These are phyloP conservation scores for Phlyctochytrium planicorne DNA, from an alignment of 192 early-diverging fungal species.

Conservation along the genomic window DNA sequence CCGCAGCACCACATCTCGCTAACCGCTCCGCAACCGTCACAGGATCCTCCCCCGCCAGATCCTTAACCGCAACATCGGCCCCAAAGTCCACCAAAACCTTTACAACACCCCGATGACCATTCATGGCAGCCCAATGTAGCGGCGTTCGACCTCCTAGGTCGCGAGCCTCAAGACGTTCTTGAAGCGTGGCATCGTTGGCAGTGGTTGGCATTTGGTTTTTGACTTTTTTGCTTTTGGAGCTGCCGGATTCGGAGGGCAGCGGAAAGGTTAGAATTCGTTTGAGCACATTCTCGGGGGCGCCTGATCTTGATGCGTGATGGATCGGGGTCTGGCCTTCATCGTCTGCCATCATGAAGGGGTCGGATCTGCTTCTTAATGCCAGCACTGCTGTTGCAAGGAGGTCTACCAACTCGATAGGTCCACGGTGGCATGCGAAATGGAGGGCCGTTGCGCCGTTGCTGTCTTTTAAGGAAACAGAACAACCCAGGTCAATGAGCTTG, in stretches of 20 bases:
- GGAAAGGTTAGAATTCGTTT: slow-evolving; percentile 1
- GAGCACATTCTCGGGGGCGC: slow-evolving; percentile 29
- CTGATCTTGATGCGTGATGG: slow-evolving; percentile 35
- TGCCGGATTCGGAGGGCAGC: background rate
- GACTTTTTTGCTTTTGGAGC: background rate
- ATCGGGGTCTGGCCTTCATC: slow-evolving; percentile 29
- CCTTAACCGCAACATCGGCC: slow-evolving; percentile 17
- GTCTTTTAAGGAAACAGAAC: background rate
- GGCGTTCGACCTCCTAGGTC: slow-evolving; percentile 31
- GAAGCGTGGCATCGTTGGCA: background rate
- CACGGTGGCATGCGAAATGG: slow-evolving; percentile 31
- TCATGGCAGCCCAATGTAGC: slow-evolving; percentile 42
- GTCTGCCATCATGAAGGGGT: slow-evolving; percentile 17
- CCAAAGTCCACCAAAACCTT: slow-evolving; percentile 23
- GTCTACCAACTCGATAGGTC: slow-evolving; percentile 20
- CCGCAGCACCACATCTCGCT: slow-evolving; percentile 38
- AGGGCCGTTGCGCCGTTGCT: slow-evolving; percentile 19
- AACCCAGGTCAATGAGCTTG: slow-evolving; percentile 19
- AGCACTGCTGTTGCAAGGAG: background rate
- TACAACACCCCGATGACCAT: slow-evolving; percentile 33
- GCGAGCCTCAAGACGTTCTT: background rate
- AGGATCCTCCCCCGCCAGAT: slow-evolving; percentile 24
- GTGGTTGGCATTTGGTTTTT: background rate
- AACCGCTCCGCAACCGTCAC: slow-evolving; percentile 39
- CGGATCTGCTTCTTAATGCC: background rate